Conservation (phyloP, 371 early-diverging fungal species). For the Mucor circinelloides region DNA sequence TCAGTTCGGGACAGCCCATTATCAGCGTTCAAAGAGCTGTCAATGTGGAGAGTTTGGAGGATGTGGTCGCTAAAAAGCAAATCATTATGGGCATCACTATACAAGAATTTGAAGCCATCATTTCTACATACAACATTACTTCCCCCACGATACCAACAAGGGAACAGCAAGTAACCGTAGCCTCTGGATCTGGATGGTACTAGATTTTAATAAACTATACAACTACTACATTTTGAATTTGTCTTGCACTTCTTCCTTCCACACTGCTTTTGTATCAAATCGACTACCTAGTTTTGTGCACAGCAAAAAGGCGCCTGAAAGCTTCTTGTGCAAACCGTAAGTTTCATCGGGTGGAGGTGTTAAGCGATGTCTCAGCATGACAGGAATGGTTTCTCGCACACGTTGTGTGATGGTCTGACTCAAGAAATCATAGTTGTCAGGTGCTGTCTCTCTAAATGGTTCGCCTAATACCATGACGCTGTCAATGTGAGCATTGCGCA, state of each 20-base stretch:
- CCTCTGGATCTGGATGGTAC: conserved; percentile 10
- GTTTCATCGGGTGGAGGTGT: conserved; percentile 98
- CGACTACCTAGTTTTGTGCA: conserved; percentile 84
- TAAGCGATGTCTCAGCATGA: conserved; percentile 91
- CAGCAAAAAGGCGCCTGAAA: conserved; percentile 91
- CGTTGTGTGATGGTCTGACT: conserved; percentile 79
- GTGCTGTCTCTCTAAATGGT: conserved; percentile 71
- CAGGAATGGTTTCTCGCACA: conserved; percentile 88
- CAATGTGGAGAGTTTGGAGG: conserved; percentile 62
- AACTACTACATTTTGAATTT: background rate
- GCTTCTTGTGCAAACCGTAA: conserved; percentile 93
- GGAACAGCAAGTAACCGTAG: background rate
- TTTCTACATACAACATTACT: conserved; percentile 65
- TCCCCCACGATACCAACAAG: conserved; percentile 17
- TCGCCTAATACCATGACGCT: conserved; percentile 87
- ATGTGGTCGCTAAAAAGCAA: conserved; percentile 75
- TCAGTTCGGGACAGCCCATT: conserved; percentile 71
- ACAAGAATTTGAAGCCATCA: conserved; percentile 70
- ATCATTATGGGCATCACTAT: conserved; percentile 82
- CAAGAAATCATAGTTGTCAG: conserved; percentile 76
- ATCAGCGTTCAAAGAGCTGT: conserved; percentile 60
- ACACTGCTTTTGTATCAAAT: conserved; percentile 72
- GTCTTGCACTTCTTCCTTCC: conserved; percentile 53
- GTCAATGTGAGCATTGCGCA: conserved; percentile 89
- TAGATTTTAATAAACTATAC: background rate